Evolutionary conservation across 2,329 filamentous ascomycete genomes (phyloP), one percentile per base, ranked within the genome.

Genomic region (Colletotrichum tamarilloi): DNA sequence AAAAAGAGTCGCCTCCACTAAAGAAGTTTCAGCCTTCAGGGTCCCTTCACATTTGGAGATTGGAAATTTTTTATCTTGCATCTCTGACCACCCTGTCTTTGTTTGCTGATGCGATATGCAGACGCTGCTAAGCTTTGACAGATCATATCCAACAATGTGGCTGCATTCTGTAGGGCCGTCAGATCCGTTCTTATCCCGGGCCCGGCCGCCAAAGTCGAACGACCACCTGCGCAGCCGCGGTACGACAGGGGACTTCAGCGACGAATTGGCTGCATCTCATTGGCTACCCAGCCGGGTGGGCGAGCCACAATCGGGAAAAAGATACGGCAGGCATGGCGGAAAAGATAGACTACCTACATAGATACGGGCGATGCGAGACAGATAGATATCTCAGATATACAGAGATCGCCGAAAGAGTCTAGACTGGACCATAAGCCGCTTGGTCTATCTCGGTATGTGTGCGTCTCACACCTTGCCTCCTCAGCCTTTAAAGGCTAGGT

Each of bases 1-100:
- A 14, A 62, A 24, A 55, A 19, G n/a, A 53, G 22, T 55, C 16
- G 66, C 46, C 46, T 67, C 66, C 66, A 65, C 66, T 73, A 56
- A 60, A 73, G 59, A 69, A 73, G 70, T 73, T 69, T 73, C 70
- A 73, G 66, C 59, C 66, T 73, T 69, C 56, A 59, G 55, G 59
- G 66, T 55, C 66, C 38, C 38, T 42, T 8, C 14, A 42, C 38
- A 24, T 19, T 26, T 30, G 58, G 59, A 62, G 46, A 56, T 30
- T 38, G 4, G 38, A 70, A 42, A 24, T 35, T 38, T 35, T 55
- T 38, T 55, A 24, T 26, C 8, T 19, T 35, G 16, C 22, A 22
- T 55, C 30, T 24, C 9, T 63, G 5, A 11, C 16, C 16, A 28
- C 19, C 42, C 26, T 53, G 42, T 35, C 42, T 42, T 49, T 30